Conservation (phyloP, 1,284 basidiomycete genomes). For the Cryptococcus sp. region DNA sequence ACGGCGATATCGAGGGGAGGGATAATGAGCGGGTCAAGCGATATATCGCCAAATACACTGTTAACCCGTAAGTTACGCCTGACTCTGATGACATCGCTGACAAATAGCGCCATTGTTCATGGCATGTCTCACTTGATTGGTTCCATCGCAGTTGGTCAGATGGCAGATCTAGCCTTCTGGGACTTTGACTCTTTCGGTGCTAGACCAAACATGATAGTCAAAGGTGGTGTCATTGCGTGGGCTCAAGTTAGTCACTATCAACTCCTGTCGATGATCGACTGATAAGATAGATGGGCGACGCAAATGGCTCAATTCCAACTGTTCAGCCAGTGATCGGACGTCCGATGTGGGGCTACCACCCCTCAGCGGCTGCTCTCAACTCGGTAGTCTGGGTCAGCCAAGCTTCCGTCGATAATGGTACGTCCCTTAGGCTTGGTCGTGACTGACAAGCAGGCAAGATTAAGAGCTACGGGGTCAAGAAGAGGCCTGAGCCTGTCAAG, state of each 20-base stretch:
- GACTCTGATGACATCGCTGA: background rate
- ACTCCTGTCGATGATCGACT: background rate
- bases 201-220: constrained; percentile 87
- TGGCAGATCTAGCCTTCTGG: constrained; percentile 95
- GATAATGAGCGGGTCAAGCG: constrained; percentile 98
- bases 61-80: constrained; percentile 76
- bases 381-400: constrained; percentile 82
- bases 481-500: constrained; percentile 69
- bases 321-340: constrained; percentile 81
- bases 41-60: constrained; percentile 93
- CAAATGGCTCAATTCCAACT: constrained; percentile 88
- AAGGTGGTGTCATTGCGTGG: constrained; percentile 90
- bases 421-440: constrained; percentile 10
- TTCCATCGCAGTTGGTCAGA: constrained; percentile 71
- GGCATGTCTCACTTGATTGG: constrained; percentile 87
- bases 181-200: constrained; percentile 87
- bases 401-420: constrained; percentile 61
- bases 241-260: constrained; percentile 59
- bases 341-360: constrained; percentile 83
- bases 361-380: constrained; percentile 70
- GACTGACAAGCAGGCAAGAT: constrained; percentile 51
- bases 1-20: constrained; percentile 61
- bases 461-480: constrained; percentile 66
- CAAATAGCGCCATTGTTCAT: constrained; percentile 78
- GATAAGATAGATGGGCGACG: constrained; percentile 72